A percentile compares a stretch with the other conserved stretches of the same genome.
phyloP scores from a whole-genome alignment of 164 flowering plant species.

The Platanus orientalis region DNA sequence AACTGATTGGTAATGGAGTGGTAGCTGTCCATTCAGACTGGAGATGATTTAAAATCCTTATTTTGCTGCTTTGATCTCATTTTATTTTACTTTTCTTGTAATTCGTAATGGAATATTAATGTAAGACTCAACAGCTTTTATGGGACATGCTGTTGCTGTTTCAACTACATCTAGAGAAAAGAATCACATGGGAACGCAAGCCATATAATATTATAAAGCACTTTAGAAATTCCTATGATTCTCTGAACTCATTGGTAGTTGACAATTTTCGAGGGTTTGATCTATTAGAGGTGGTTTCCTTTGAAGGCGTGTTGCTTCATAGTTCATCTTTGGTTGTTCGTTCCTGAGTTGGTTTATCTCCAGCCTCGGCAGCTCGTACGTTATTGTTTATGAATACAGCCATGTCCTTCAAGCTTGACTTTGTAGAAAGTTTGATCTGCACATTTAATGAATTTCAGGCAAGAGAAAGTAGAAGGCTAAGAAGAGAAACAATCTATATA shows the following conservation, averaged over 20 bases:
- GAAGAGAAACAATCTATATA: background rate
- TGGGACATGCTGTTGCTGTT: too few relatives aligned
- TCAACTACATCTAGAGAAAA: too few relatives aligned
- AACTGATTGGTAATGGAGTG: too few relatives aligned
- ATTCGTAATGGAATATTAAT: too few relatives aligned
- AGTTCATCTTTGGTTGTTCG: conserved; percentile 63
- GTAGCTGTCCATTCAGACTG: too few relatives aligned
- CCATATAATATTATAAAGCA: background rate
- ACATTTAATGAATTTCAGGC: conserved; percentile 5
- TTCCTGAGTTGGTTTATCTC: conserved; percentile 16
- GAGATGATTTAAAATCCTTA: too few relatives aligned
- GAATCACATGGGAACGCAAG: too few relatives aligned
- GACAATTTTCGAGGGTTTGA: background rate
- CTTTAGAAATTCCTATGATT: background rate
- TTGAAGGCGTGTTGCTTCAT: conserved; percentile 21
- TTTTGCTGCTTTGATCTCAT: too few relatives aligned
- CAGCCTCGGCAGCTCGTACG: conserved; percentile 27
- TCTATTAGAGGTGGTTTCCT: background rate
- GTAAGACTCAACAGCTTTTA: too few relatives aligned
- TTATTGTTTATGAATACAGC: conserved; percentile 54
- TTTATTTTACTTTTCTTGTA: too few relatives aligned
- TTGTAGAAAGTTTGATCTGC: conserved; percentile 71
- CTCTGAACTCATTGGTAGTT: background rate
- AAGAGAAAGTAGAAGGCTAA: background rate
- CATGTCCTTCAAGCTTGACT: conserved; percentile 66